Conservation (phyloP, 495 filamentous ascomycete genomes). For the Penicillium malachiteum region DNA sequence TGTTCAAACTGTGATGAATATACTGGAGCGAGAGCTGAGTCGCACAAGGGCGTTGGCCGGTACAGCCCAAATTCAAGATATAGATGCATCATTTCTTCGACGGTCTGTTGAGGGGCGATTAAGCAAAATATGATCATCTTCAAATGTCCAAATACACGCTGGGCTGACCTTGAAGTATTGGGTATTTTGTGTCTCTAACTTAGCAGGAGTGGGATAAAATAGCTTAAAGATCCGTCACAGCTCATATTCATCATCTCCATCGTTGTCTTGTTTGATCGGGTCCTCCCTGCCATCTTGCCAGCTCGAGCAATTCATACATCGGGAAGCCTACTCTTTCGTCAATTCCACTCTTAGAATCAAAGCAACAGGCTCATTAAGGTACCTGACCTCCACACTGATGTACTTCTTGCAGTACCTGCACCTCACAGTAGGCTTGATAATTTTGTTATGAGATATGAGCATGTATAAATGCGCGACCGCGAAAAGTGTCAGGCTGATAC, state of each 20-base stretch:
- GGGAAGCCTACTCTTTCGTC: slow-evolving; percentile 44
- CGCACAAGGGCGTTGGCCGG: slow-evolving; percentile 9
- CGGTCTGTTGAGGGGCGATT: slow-evolving; percentile 1
- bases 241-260: slow-evolving; percentile 3
- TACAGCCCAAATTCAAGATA: not conserved
- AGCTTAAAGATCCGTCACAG: not conserved
- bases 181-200: no score
- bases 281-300: slow-evolving; percentile 80
- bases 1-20: slow-evolving; percentile 11
- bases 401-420: slow-evolving; percentile 71
- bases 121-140: slow-evolving; percentile 5
- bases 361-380: not conserved
- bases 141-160: not conserved
- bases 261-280: slow-evolving; percentile 7
- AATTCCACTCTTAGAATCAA: not conserved
- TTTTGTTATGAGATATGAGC: slow-evolving; percentile 57
- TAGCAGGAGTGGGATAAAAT: not conserved
- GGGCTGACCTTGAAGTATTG: no score
- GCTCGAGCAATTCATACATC: slow-evolving; percentile 71
- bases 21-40: slow-evolving; percentile 10
- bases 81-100: slow-evolving; percentile 3
- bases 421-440: slow-evolving; percentile 68
- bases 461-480: slow-evolving; percentile 65
- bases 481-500: slow-evolving; percentile 66
- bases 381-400: slow-evolving; percentile 62